Evolutionary conservation across 2,329 filamentous ascomycete genomes (phyloP), one percentile per base, ranked within the genome.

Genomic region (Colletotrichum sp.): DNA sequence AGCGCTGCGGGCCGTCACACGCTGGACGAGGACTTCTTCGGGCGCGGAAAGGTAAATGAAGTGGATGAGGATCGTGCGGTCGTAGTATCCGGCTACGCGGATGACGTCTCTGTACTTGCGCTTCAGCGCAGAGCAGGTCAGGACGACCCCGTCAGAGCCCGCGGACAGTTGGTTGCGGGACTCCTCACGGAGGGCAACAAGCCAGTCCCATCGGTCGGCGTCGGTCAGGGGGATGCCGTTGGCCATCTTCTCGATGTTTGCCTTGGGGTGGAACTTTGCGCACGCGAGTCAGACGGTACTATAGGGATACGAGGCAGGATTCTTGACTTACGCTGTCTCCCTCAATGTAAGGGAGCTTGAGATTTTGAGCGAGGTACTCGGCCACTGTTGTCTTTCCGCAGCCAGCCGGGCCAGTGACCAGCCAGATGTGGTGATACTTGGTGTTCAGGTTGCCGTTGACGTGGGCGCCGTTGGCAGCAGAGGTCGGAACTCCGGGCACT

Each of bases 131-230:
- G 95, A 98, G 89, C 97, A 99, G 69, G 97, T 98, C 76, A 99
- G 91, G 65, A 99, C 95, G n/a, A 98, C 97, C 64, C 95, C 94
- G 34, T 90, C 86, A 21, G 90, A 89, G 48, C 92, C 92, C 64
- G 84, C 85, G 71, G 87, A 86, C 75, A 94, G 87, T 66, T 87
- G 87, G 69, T 85, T 85, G 71, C 92, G 87, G 8, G 92, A 91
- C 80, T 92, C 93, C 78, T 95, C 91, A 77, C 95, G 94, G 16
- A 97, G 89, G 14, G 89, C 89, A 62, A 94, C 95, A 77, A 99
- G 92, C 97, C 97, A 99, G 87, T 98, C 96, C 97, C 97, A 98
- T 78, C 97, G 94, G 86, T 99, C 97, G 75, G 93, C 93, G 82
- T 99, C 97, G 71, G 94, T 98, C 43, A 99, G 89, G 4, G 97